Base-by-base conservation (phyloP, 2,329 filamentous ascomycete species). In the Tolypocladium tundrense region DNA sequence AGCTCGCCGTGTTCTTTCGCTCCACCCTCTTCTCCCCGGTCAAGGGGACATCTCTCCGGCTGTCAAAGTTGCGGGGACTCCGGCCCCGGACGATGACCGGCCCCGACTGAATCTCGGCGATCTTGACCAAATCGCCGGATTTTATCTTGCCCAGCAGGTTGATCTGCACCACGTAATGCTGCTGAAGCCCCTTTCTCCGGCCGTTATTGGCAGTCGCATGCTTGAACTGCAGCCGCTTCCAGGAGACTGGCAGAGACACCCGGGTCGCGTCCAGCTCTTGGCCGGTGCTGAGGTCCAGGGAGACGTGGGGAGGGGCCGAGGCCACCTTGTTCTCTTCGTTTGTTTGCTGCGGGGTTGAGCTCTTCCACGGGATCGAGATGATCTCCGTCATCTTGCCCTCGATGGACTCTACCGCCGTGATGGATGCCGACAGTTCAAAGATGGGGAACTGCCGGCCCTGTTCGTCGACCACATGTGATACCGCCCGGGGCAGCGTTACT, bases 131-230 rank as follows among this genome's bases (percentile, higher is more conserved):
- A 13, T 88, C 91, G 1, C 88, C 78, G 1, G 74, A 74, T 56
- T 81, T 77, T n/a, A 90, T 77, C 56, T 88, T 93, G 24, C 88
- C 91, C 42, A 94, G 77, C 11, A 97, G 80, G 71, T 87, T 91
- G 59, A 97, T 85, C 60, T 90, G 87, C 53, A 97, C 89, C 1
- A 95, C 82, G 69, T 97, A 97, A 71, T 97, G 92, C 71, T 97
- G 93, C 70, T 97, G 93, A 53, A 97, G 77, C 62, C 96, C 93
- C 73, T 97, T 97, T 64, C 93, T 83, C 57, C 93, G 84, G 14
- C 93, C 93, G 69, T 97, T 97, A 71, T 97, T 97, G 55, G 93
- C 93, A 0, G 93, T 97, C 2, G 93, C 93, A 65, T 96, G 94
- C 67, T 96, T 90, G 72, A 97, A 97, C 71, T 97, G 93, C 59